Evolutionary conservation across 306 rosid genomes (phyloP).

Genomic region (Mimosa bimucronata): DNA sequence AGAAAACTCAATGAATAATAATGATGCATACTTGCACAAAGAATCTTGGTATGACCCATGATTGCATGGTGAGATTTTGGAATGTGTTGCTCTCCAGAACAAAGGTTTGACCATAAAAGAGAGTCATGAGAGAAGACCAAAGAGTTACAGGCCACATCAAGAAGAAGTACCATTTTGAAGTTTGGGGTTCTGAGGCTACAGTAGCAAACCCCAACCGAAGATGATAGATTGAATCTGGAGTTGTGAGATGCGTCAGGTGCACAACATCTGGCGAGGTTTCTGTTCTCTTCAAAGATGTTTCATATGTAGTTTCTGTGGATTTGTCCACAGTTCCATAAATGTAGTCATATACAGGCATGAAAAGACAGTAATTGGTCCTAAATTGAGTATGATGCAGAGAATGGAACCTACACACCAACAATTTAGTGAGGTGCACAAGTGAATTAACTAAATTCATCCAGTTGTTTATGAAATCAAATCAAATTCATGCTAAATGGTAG

Average conservation of each 20-base stretch:
- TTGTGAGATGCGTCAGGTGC: constrained; percentile 70
- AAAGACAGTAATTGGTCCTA: constrained; percentile 62
- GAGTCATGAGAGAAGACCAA: constrained; percentile 47
- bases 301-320: constrained; percentile 45
- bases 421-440: neutral
- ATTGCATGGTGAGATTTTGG: constrained; percentile 54
- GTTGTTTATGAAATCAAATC: no score
- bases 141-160: constrained; percentile 75
- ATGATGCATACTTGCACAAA: constrained; percentile 58
- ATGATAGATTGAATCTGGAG: constrained; percentile 68
- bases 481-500: no score
- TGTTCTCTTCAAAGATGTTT: constrained; percentile 46
- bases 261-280: constrained; percentile 54
- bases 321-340: constrained; percentile 67
- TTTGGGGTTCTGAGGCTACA: constrained; percentile 58
- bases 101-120: constrained; percentile 54
- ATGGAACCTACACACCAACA: constrained; percentile 54
- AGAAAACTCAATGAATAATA: neutral
- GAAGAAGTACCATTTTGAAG: constrained; percentile 54
- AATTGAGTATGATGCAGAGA: constrained; percentile 82
- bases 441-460: no score
- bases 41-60: constrained; percentile 76
- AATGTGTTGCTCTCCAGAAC: constrained; percentile 64
- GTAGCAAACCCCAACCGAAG: constrained; percentile 61
- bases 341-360: constrained; percentile 85